Conservation (phyloP, 208 protist genomes). For the Leishmania amazonensis region DNA sequence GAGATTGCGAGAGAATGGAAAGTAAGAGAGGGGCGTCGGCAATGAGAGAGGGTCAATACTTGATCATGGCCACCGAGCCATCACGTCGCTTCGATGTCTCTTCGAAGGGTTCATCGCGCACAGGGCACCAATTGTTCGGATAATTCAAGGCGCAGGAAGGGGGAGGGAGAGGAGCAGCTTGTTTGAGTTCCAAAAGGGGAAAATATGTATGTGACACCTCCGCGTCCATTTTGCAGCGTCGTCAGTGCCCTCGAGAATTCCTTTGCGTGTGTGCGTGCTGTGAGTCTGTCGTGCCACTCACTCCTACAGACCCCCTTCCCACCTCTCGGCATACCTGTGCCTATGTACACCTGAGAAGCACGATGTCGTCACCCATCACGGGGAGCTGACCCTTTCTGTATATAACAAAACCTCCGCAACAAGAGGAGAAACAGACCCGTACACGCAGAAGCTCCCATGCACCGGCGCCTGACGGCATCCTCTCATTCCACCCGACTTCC, state of each 20-base stretch:
- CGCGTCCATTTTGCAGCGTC: background rate
- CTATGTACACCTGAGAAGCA: background rate
- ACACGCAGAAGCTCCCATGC: background rate
- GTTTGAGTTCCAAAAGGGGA: background rate
- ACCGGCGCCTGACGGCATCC: background rate
- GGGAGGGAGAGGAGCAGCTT: background rate
- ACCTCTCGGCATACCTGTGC: background rate
- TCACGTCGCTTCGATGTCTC: background rate
- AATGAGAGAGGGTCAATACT: background rate
- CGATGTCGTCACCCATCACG: background rate
- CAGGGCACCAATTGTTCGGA: background rate
- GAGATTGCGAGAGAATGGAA: background rate
- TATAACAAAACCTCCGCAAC: background rate
- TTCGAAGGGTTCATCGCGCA: background rate
- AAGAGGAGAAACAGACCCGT: background rate
- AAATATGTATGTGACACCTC: background rate
- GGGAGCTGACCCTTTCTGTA: background rate
- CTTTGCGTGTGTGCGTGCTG: background rate
- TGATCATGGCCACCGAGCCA: background rate
- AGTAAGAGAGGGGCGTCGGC: background rate
- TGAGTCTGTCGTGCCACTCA: background rate
- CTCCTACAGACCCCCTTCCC: background rate
- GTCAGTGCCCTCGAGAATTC: background rate
- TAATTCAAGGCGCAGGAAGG: background rate
- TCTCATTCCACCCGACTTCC: background rate